Evolutionary conservation across 805 yeast species (phyloP).

Genomic region (Candida morakotiae): DNA sequence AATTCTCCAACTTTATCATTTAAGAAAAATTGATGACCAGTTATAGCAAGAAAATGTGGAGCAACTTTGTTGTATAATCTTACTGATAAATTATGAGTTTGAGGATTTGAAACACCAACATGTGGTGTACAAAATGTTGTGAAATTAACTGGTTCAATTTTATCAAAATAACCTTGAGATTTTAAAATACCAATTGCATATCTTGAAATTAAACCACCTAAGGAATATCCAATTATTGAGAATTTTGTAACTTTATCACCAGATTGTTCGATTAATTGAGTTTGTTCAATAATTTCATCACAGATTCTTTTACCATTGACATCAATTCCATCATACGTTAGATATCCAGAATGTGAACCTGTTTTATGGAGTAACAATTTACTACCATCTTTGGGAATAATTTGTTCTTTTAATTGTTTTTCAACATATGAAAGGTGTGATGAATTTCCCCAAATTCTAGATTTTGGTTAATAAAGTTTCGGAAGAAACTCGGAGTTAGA

Average conservation of each 20-base stretch:
- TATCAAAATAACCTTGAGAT: conserved; percentile 48
- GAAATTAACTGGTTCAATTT: conserved; percentile 54
- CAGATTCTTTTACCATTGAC: conserved; percentile 76
- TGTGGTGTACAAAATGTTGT: conserved; percentile 53
- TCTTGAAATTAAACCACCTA: conserved; percentile 40
- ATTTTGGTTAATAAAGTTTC: no score
- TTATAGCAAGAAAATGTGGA: conserved; percentile 61
- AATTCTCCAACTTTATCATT: conserved; percentile 26
- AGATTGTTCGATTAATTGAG: conserved; percentile 6
- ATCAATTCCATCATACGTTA: conserved; percentile 84
- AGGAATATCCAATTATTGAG: conserved; percentile 38
- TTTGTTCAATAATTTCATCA: conserved; percentile 48
- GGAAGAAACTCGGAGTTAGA: no score
- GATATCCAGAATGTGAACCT: conserved; percentile 63
- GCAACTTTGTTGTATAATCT: conserved; percentile 58
- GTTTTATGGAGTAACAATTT: conserved; percentile 43
- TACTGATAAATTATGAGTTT: conserved; percentile 29
- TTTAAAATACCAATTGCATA: conserved; percentile 47
- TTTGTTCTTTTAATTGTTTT: conserved; percentile 35
- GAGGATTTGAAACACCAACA: conserved; percentile 61
- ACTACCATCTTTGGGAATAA: conserved; percentile 18
- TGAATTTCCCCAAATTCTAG: conserved; percentile 62
- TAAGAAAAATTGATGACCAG: conserved; percentile 74
- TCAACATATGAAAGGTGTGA: conserved; percentile 63
- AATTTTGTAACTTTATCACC: conserved; percentile 26